phyloP scores from a whole-genome alignment of 2,329 filamentous ascomycete genomes.

The Claviceps pazoutovae region DNA sequence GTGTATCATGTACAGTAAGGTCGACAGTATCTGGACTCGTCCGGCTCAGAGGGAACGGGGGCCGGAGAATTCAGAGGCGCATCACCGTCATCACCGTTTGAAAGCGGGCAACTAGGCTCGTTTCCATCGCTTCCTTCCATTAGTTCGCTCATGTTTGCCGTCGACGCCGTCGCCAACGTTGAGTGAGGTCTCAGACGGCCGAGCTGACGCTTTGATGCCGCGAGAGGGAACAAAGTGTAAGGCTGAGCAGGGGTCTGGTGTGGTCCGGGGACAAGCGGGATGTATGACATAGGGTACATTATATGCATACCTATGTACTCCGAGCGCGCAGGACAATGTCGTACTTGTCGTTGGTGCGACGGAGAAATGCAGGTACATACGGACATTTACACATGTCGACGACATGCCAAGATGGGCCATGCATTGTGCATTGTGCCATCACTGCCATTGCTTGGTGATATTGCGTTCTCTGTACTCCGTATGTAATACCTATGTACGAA shows the following conservation, averaged over 20 bases:
- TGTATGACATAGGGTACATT: not conserved
- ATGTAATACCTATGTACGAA: not conserved
- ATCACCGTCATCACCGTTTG: not conserved
- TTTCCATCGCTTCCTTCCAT: not conserved
- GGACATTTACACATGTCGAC: not conserved
- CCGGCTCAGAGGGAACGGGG: not conserved
- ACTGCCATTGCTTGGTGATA: not conserved
- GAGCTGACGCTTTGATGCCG: not conserved
- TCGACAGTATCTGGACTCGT: not conserved
- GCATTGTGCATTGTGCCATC: not conserved
- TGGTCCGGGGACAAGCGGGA: not conserved
- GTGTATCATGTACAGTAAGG: not conserved
- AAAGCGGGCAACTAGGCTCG: not conserved
- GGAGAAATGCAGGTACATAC: not conserved
- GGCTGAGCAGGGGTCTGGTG: not conserved
- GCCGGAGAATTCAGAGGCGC: not conserved
- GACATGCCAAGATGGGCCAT: not conserved
- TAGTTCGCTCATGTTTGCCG: not conserved
- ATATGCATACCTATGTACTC: too few relatives aligned
- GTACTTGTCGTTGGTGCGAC: conserved; percentile 1
- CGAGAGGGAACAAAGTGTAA: not conserved
- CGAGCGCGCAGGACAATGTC: not conserved
- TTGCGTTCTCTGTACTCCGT: not conserved
- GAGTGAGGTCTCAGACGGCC: not conserved
- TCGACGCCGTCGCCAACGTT: not conserved